Conservation (phyloP, 2,329 filamentous ascomycete species). For the Didymella pinodella region DNA sequence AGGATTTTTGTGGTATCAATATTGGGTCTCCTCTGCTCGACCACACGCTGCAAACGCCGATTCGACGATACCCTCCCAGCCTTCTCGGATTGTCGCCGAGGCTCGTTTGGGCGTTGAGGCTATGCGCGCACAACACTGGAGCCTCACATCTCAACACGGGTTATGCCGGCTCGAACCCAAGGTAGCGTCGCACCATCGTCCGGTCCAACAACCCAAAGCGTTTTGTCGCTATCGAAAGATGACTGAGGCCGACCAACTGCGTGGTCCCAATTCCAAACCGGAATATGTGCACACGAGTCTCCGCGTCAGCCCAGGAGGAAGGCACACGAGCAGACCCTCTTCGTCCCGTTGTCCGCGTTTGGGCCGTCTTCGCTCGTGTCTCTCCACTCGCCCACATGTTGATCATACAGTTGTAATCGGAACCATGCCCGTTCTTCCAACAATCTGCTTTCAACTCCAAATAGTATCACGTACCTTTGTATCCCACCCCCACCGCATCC, state of each 20-base stretch:
- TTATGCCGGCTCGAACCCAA: constrained; percentile 11
- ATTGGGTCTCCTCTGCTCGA: constrained; percentile 1
- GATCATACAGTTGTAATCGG: constrained; percentile 20
- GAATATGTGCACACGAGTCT: constrained; percentile 29
- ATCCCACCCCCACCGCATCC: constrained; percentile 37
- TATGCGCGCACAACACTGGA: constrained; percentile 16
- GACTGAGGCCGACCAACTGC: constrained; percentile 23
- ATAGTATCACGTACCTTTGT: constrained; percentile 40
- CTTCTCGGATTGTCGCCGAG: constrained; percentile 15
- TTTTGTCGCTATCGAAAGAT: constrained; percentile 18
- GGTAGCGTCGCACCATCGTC: constrained; percentile 16
- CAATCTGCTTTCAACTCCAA: constrained; percentile 33
- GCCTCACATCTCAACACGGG: constrained; percentile 23
- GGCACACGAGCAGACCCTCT: constrained; percentile 37
- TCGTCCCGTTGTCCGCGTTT: constrained; percentile 25
- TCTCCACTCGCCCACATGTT: constrained; percentile 29
- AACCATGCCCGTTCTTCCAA: constrained; percentile 19
- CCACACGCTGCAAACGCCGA: constrained; percentile 16
- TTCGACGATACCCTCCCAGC: neutral
- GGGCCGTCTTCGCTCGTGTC: constrained; percentile 22
- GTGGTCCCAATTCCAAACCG: constrained; percentile 4
- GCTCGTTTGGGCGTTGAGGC: constrained; percentile 10
- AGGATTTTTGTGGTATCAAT: constrained; percentile 6
- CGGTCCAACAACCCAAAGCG: constrained; percentile 17
- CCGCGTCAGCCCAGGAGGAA: constrained; percentile 24